Base-by-base conservation (phyloP, 2,329 filamentous ascomycete species). In the Talaromyces marneffei region DNA sequence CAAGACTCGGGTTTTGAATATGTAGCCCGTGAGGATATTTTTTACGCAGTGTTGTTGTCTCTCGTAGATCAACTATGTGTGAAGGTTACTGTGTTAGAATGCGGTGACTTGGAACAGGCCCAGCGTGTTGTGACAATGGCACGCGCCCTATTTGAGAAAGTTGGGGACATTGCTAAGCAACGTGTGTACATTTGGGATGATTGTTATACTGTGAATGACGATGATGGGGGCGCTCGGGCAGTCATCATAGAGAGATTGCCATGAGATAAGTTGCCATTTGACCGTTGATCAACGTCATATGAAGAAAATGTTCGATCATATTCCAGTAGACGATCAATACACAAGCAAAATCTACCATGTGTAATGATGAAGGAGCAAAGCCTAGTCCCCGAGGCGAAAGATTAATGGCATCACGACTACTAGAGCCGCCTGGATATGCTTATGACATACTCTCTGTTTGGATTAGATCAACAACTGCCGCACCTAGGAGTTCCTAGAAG, bases 31-130 rank as follows among this genome's bases (percentile, higher is more conserved):
- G 73, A 73, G 33, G 75, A 77, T 64, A 61, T 70, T 3, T 77
- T 77, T 60, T 77, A 76, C 62, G 64, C 68, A 12, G 66, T 62
- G 7, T 69, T 77, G n/a, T 58, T 75, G n/a, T 57, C 54, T 2
- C 56, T 75, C 5, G 66, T 68, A 2, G 62, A 62, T 8, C 65
- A 63, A 23, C 44, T 73, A n/a, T 61, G 44, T 35, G 64, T 69
- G 3, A 69, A 66, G 37, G 57, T 76, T 10, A 67, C 68, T 1
- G 68, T 77, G 7, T 59, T 77, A 10, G 75, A 77, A 62, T 77
- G 75, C 61, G 75, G 75, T 4, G 71, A 72, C 64, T 61, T 62
- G 25, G 40, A 50, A 33, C 75, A 77, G 53, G 74, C 74, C 9
- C 54, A 61, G 31, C 70, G 75, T 37, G 71, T 77, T 18, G 60